Conservation (phyloP, 1,284 basidiomycete species). For the Tilletia walkeri region DNA sequence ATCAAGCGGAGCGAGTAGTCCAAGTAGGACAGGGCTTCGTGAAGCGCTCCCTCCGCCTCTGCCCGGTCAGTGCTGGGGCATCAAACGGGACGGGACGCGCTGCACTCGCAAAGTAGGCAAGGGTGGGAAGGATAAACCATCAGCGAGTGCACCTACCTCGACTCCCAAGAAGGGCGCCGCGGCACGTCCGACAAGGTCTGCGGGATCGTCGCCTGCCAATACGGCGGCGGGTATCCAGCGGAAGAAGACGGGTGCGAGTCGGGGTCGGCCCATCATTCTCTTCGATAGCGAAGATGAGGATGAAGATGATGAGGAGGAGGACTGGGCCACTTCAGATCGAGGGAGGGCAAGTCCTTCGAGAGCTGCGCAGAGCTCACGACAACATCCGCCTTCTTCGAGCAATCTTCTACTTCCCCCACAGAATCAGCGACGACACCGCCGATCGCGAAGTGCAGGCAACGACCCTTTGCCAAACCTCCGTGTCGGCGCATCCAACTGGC, state of each 20-base stretch:
- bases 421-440: not conserved
- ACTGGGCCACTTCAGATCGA: not conserved
- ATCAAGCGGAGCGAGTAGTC: not conserved
- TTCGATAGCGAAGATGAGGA: slow-evolving; percentile 18
- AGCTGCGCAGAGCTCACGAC: too few relatives aligned
- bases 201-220: slow-evolving; percentile 7
- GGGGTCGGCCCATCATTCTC: slow-evolving; percentile 23
- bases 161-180: slow-evolving; percentile 1
- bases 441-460: slow-evolving; percentile 1
- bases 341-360: too few relatives aligned
- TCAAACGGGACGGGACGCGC: slow-evolving; percentile 33
- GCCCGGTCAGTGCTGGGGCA: slow-evolving; percentile 40
- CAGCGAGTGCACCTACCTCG: not conserved
- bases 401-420: not conserved
- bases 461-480: not conserved
- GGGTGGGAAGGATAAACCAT: slow-evolving; percentile 4
- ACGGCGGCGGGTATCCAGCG: not conserved
- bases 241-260: not conserved
- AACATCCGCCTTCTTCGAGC: too few relatives aligned
- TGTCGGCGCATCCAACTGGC: not conserved
- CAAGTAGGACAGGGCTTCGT: slow-evolving; percentile 14
- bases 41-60: slow-evolving; percentile 23
- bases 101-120: slow-evolving; percentile 29
- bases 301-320: slow-evolving; percentile 20
- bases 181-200: not conserved